Percentiles rank a stretch among this genome's conserved stretches.
Evolutionary conservation across 2,329 filamentous ascomycete genomes (phyloP).

Genomic region (Nigrospora osmanthi): DNA sequence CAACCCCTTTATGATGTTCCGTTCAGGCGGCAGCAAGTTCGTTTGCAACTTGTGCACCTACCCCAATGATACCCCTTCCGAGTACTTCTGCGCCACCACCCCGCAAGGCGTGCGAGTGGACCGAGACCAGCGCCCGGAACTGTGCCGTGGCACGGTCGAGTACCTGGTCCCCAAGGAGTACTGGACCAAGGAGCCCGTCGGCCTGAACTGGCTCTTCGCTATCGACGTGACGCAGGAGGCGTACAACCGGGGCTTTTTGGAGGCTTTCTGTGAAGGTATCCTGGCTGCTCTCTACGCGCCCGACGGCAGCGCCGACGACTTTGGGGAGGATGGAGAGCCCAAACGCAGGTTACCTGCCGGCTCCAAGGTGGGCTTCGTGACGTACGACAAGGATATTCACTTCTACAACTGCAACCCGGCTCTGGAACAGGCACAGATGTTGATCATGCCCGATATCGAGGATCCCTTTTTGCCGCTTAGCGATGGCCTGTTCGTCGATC

Average conservation of each 20-base stretch:
- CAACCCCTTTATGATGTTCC: slow-evolving; percentile 98
- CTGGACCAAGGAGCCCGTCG: slow-evolving; percentile 90
- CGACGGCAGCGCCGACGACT: slow-evolving; percentile 41
- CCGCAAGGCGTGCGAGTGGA: slow-evolving; percentile 83
- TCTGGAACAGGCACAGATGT: slow-evolving; percentile 87
- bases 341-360: slow-evolving; percentile 62
- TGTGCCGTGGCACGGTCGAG: slow-evolving; percentile 88
- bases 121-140: slow-evolving; percentile 78
- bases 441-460: slow-evolving; percentile 96
- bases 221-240: slow-evolving; percentile 92
- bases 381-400: slow-evolving; percentile 93
- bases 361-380: slow-evolving; percentile 87
- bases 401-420: slow-evolving; percentile 88
- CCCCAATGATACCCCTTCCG: slow-evolving; percentile 84
- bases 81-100: slow-evolving; percentile 90
- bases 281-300: slow-evolving; percentile 74
- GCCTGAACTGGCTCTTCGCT: slow-evolving; percentile 80
- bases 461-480: slow-evolving; percentile 92
- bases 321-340: slow-evolving; percentile 43
- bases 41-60: slow-evolving; percentile 98
- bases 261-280: slow-evolving; percentile 86
- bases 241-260: slow-evolving; percentile 81
- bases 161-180: slow-evolving; percentile 98
- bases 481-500: slow-evolving; percentile 90
- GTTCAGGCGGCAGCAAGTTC: slow-evolving; percentile 88